Percentiles rank a stretch among this genome's conserved stretches.
Conservation (phyloP, 495 filamentous ascomycete species). For the Hypoxylon fuscum region DNA sequence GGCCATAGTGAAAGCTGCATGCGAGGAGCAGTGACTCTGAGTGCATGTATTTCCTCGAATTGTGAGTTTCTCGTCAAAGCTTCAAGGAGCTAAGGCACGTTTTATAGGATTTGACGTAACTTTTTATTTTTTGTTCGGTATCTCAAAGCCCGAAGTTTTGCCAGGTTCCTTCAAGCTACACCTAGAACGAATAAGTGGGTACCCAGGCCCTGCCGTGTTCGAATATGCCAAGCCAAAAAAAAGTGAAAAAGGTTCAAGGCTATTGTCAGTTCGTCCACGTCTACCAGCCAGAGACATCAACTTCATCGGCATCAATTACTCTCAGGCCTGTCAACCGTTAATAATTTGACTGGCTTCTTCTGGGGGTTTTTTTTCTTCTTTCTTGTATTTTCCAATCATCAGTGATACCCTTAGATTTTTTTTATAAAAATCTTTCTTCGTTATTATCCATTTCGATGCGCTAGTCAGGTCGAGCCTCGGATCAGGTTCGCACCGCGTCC, state of each 20-base stretch:
- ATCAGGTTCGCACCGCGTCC: conserved; percentile 17
- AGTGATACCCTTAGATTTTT: conserved; percentile 31
- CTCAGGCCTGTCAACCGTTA: no score
- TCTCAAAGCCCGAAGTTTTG: conserved; percentile 7
- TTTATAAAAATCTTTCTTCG: neutral
- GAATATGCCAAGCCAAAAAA: no score
- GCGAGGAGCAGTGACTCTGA: no score
- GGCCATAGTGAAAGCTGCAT: no score
- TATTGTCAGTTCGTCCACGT: no score
- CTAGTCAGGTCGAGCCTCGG: conserved; percentile 13
- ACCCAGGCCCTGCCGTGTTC: no score
- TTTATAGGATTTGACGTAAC: no score
- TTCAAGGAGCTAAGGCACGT: neutral
- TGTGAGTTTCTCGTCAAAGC: neutral
- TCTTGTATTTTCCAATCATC: conserved; percentile 30
- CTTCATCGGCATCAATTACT: no score
- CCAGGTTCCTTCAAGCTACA: neutral
- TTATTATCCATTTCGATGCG: conserved; percentile 7
- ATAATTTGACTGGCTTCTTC: neutral
- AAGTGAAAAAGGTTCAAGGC: no score
- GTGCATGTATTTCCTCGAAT: conserved; percentile 6
- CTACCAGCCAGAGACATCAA: no score
- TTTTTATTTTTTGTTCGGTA: neutral
- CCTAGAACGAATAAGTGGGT: neutral
- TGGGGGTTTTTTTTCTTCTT: conserved; percentile 18